phyloP scores from a whole-genome alignment of 2,329 filamentous ascomycete species.

The Ascosphaera aggregata region DNA sequence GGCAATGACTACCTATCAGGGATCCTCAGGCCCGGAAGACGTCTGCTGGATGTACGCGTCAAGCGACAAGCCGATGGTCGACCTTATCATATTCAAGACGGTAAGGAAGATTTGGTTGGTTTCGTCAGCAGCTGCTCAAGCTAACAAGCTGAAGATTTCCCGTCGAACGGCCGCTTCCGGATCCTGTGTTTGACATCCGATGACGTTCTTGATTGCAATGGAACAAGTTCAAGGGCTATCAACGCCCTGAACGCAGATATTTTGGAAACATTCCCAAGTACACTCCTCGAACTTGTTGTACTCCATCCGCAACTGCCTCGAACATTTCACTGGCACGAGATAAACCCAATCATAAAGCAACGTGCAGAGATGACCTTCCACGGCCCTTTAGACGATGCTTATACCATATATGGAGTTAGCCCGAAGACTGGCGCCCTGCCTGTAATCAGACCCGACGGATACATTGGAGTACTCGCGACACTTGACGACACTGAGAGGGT shows the following conservation, averaged over 20 bases:
- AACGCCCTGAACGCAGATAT: slow-evolving; percentile 7
- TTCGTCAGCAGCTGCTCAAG: no score
- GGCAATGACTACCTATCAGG: slow-evolving; percentile 15
- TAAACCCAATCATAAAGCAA: slow-evolving; percentile 12
- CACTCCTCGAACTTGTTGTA: slow-evolving; percentile 14
- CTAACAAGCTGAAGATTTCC: slow-evolving; percentile 10
- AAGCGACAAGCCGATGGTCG: slow-evolving; percentile 16
- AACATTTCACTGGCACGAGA: slow-evolving; percentile 13
- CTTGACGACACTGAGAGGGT: slow-evolving; percentile 8
- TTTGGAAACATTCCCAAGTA: slow-evolving; percentile 9
- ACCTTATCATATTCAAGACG: slow-evolving; percentile 15
- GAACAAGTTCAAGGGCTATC: slow-evolving; percentile 10
- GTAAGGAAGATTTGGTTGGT: no score
- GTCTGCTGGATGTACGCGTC: slow-evolving; percentile 13
- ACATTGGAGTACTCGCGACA: slow-evolving; percentile 11
- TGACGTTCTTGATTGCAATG: slow-evolving; percentile 13
- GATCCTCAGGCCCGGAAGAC: slow-evolving; percentile 13
- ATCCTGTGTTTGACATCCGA: slow-evolving; percentile 14
- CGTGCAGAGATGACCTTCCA: slow-evolving; percentile 16
- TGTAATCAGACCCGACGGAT: slow-evolving; percentile 18
- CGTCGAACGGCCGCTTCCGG: slow-evolving; percentile 16
- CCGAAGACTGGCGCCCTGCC: slow-evolving; percentile 11
- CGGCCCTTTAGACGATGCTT: slow-evolving; percentile 11
- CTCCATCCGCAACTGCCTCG: slow-evolving; percentile 11
- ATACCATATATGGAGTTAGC: slow-evolving; percentile 15